Evolutionary conservation across 805 yeast species (phyloP), one percentile per base, ranked within the genome.

Genomic region (Spathaspora girioi): DNA sequence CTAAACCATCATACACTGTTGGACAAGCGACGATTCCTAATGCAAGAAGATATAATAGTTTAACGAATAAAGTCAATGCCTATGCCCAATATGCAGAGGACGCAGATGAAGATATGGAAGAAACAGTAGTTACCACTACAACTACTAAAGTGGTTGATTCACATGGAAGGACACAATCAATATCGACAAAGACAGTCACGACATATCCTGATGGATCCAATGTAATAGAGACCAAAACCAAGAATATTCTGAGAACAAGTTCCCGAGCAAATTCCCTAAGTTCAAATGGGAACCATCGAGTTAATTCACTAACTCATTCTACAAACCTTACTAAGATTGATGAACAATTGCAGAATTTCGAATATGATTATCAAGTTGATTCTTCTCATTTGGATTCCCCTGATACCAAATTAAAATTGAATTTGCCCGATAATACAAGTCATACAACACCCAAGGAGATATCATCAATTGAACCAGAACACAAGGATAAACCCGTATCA

Each of bases 341-440:
- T 15, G 79, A 74, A 56, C 75, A 72, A 46, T 64, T 74, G 43
- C 73, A 65, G 38, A 76, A 69, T 50, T 74, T 74, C 50, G 79
- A 74, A 32, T 74, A 71, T 51, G 70, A 68, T 48, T 74, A 73
- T 54, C 67, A 66, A 49, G 51, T 71, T 35, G 77, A 73, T 50
- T 59, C 61, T 27, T 49, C 47, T 17, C 48, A 50, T 43, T 27
- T 46, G 29, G 46, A 45, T 6, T 8, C 19, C 5, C 49, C 49
- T 7, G 46, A 51, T 20, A 32, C 38, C 17, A 40, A 46, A 42
- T 47, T 49, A 23, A 42, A 43, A 27, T 38, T 43, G 38, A 45
- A 35, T 18, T 23, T 48, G 5, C 44, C 15, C 38, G 46, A 49
- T 18, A 38, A 51, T 12, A 23, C 15, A 8, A 41, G 18, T 41